A percentile compares a stretch with the other conserved stretches of the same genome.
Evolutionary conservation across 306 rosid genomes (phyloP).

Genomic region (Begonia loranthoides): DNA sequence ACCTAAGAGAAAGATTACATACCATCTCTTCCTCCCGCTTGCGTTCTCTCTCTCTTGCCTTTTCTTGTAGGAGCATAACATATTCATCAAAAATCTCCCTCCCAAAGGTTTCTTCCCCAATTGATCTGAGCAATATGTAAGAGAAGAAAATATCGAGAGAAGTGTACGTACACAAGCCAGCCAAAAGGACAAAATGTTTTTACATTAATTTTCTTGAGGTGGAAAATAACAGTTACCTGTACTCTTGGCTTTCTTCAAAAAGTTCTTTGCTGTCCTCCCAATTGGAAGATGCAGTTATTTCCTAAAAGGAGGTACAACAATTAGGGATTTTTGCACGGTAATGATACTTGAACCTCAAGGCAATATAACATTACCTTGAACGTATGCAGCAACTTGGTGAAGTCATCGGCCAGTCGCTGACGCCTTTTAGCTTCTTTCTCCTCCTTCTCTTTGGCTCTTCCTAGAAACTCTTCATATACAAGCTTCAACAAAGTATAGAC

Average conservation of each 20-base stretch:
- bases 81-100: slow-evolving; percentile 76
- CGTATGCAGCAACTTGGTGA: slow-evolving; percentile 51
- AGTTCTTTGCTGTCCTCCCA: slow-evolving; percentile 89
- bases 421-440: slow-evolving; percentile 98
- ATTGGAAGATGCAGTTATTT: slow-evolving; percentile 48
- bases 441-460: slow-evolving; percentile 87
- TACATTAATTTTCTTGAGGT: background rate
- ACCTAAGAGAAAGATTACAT: slow-evolving; percentile 8
- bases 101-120: slow-evolving; percentile 56
- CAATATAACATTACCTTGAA: slow-evolving; percentile 35
- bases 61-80: slow-evolving; percentile 52
- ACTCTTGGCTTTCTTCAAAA: slow-evolving; percentile 82
- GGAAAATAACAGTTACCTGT: slow-evolving; percentile 36
- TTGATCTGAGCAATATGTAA: slow-evolving; percentile 30
- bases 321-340: background rate
- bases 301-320: slow-evolving; percentile 33
- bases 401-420: slow-evolving; percentile 88
- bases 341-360: no score
- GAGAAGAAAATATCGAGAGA: background rate
- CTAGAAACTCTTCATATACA: slow-evolving; percentile 68
- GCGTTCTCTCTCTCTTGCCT: slow-evolving; percentile 90
- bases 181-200: background rate
- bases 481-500: slow-evolving; percentile 33
- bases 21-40: slow-evolving; percentile 98
- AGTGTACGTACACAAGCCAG: background rate